phyloP scores from a whole-genome alignment of 768 basidiomycete species.

The Pholiota conissans region DNA sequence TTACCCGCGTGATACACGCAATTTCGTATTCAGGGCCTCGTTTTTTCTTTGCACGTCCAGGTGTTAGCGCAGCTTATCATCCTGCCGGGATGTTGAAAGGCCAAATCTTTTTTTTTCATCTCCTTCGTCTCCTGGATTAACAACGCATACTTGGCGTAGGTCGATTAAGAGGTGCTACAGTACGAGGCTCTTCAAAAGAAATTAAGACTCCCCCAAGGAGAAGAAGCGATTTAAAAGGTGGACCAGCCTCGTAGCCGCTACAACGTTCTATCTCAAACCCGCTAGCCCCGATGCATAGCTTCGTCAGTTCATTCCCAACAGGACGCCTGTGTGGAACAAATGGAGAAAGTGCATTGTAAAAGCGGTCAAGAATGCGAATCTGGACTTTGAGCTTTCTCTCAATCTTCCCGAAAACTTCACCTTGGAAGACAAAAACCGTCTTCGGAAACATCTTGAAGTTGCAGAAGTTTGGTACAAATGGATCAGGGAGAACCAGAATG shows the following conservation, averaged over 20 bases:
- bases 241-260: conserved; percentile 5
- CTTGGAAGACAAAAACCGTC: too few species aligned
- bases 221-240: conserved; percentile 7
- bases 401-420: too few species aligned
- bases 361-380: too few species aligned
- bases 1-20: too few species aligned
- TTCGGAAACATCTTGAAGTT: too few species aligned
- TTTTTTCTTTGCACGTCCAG: too few species aligned
- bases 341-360: conserved; percentile 6
- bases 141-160: conserved; percentile 14
- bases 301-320: conserved; percentile 12
- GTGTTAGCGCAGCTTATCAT: conserved; percentile 14
- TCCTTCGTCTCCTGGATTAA: conserved; percentile 13
- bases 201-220: not conserved
- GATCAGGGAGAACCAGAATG: too few species aligned
- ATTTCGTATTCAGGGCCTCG: too few species aligned
- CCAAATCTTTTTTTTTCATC: conserved; percentile 13
- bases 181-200: not conserved
- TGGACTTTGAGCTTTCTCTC: too few species aligned
- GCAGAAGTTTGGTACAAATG: too few species aligned
- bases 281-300: conserved; percentile 3
- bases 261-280: not conserved
- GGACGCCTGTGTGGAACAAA: conserved; percentile 10
- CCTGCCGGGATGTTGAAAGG: conserved; percentile 11
- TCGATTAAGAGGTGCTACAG: conserved; percentile 10